phyloP scores from a whole-genome alignment of 257 asterid species.

The Linaria vulgaris region DNA sequence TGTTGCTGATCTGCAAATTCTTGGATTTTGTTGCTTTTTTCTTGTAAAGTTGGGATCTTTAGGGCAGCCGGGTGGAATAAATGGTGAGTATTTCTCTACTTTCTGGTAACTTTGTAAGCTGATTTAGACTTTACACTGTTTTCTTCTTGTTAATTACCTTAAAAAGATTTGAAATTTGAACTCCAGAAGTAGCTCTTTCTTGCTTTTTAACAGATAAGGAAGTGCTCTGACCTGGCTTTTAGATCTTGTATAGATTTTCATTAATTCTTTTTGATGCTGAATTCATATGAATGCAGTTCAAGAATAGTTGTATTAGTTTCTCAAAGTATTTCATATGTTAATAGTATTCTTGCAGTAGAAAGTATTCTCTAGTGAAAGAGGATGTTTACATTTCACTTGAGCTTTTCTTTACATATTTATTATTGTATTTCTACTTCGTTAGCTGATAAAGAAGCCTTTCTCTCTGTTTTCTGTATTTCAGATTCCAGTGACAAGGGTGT shows the following conservation, averaged over 20 bases:
- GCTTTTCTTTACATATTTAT: background rate
- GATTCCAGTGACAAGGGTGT: conserved; percentile 23
- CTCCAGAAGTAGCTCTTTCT: conserved; percentile 24
- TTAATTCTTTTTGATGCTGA: background rate
- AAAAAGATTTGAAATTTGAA: conserved; percentile 16
- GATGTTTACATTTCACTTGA: background rate
- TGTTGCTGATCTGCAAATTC: conserved; percentile 26
- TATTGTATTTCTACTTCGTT: background rate
- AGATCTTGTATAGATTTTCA: background rate
- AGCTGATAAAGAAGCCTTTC: conserved; percentile 13
- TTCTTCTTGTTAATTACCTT: background rate
- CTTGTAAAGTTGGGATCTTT: background rate
- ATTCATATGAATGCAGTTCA: background rate
- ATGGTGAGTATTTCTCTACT: conserved; percentile 30
- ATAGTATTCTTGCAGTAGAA: background rate
- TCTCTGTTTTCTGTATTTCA: conserved; percentile 23
- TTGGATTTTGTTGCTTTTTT: conserved; percentile 24
- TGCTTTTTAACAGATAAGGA: background rate
- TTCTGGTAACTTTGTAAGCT: conserved; percentile 21
- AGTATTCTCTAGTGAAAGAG: background rate
- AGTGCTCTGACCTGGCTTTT: conserved; percentile 2
- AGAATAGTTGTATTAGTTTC: background rate
- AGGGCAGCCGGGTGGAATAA: too few species aligned
- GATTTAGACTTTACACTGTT: background rate
- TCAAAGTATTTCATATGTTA: background rate